Conservation (phyloP, 768 basidiomycete species). For the Coprinopsis marcescibilis region DNA sequence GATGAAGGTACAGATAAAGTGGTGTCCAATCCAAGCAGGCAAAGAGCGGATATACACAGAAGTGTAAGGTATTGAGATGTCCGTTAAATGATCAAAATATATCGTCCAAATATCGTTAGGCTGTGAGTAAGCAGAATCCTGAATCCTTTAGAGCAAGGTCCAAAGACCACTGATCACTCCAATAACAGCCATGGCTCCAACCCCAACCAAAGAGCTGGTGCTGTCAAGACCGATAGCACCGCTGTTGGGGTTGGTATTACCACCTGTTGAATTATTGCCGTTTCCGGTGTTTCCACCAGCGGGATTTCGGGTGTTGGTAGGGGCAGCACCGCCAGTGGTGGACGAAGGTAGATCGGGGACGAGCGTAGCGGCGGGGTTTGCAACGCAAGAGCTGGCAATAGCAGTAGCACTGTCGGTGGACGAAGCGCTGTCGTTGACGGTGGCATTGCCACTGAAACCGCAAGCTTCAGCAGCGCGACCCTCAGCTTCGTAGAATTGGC, state of each 20-base stretch:
- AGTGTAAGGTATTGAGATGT: not conserved
- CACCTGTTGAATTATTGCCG: slow-evolving; percentile 15
- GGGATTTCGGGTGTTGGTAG: slow-evolving; percentile 17
- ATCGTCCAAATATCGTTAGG: not conserved
- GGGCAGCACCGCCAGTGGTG: slow-evolving; percentile 19
- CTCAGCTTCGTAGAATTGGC: slow-evolving; percentile 63
- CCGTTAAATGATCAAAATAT: not conserved
- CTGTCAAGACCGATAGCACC: slow-evolving; percentile 13
- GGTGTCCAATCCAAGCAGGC: not conserved
- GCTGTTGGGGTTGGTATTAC: no score
- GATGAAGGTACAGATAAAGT: not conserved
- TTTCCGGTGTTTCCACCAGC: slow-evolving; percentile 16
- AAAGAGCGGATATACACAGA: slow-evolving; percentile 1
- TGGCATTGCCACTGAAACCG: slow-evolving; percentile 81
- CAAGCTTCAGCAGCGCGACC: slow-evolving; percentile 59
- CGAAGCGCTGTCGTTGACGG: slow-evolving; percentile 55
- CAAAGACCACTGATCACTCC: slow-evolving; percentile 37
- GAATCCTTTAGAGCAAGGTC: slow-evolving; percentile 29
- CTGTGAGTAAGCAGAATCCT: not conserved
- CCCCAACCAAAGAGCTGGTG: slow-evolving; percentile 29
- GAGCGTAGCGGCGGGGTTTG: slow-evolving; percentile 58
- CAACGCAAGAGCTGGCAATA: slow-evolving; percentile 61
- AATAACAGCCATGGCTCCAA: slow-evolving; percentile 29
- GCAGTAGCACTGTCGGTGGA: slow-evolving; percentile 44
- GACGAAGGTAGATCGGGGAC: slow-evolving; percentile 49